Evolutionary conservation across 176 grass and related monocot species (phyloP).

Genomic region (Hyparrhenia diplandra): DNA sequence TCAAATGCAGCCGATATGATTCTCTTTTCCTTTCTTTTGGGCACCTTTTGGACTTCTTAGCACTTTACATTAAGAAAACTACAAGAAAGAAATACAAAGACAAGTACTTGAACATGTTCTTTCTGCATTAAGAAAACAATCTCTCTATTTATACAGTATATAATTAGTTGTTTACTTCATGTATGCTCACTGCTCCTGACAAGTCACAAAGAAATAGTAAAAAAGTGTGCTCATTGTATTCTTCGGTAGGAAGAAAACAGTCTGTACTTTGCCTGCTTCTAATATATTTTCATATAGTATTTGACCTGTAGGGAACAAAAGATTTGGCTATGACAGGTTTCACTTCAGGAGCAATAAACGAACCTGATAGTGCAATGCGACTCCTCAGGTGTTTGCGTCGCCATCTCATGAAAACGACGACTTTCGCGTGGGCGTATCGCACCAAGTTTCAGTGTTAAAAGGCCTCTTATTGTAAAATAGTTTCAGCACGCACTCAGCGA

Average conservation of each 20-base stretch:
- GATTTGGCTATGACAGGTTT: constrained; percentile 8
- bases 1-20: neutral
- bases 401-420: constrained; percentile 5
- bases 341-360: neutral
- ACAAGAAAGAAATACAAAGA: too few species aligned
- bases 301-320: neutral
- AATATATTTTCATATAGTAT: too few species aligned
- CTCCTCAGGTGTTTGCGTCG: constrained; percentile 18
- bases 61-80: neutral
- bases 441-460: neutral
- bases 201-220: neutral
- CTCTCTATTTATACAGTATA: too few species aligned
- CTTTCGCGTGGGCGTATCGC: constrained; percentile 6
- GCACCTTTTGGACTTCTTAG: neutral
- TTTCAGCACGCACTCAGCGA: neutral
- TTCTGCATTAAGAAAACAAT: neutral
- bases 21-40: neutral
- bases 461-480: neutral
- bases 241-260: neutral
- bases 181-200: too few species aligned
- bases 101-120: neutral
- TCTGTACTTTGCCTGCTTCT: neutral
- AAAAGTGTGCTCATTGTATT: neutral
- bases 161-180: too few species aligned
- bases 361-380: too few species aligned